Conservation (phyloP, 2,329 filamentous ascomycete species). For the Orbilia oligospora region DNA sequence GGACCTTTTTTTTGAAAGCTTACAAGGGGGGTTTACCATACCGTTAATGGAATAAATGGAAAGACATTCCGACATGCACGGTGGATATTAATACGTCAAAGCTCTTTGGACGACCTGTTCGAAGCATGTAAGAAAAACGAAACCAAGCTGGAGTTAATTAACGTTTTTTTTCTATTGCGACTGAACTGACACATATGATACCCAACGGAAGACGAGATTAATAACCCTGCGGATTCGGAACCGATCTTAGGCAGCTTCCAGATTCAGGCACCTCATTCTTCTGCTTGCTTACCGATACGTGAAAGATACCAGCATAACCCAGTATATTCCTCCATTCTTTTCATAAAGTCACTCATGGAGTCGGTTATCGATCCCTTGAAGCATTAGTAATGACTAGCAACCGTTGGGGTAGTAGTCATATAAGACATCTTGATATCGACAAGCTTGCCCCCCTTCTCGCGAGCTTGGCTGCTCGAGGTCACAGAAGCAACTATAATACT, state of each 20-base stretch:
- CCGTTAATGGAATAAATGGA: slow-evolving; percentile 15
- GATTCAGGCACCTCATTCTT: slow-evolving; percentile 56
- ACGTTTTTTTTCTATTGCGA: slow-evolving; percentile 5
- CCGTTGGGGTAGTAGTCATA: slow-evolving; percentile 22
- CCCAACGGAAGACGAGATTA: slow-evolving; percentile 50
- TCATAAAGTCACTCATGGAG: slow-evolving; percentile 18
- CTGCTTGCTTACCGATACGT: slow-evolving; percentile 21
- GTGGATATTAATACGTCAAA: slow-evolving; percentile 25
- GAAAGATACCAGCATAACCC: slow-evolving; percentile 12
- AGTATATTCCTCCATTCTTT: background rate
- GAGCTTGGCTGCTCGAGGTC: slow-evolving; percentile 20
- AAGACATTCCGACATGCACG: slow-evolving; percentile 25
- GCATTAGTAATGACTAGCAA: slow-evolving; percentile 13
- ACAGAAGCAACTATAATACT: slow-evolving; percentile 5
- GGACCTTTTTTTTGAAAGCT: slow-evolving; percentile 12
- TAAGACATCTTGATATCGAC: slow-evolving; percentile 23
- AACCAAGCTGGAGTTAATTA: background rate
- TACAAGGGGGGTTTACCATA: background rate
- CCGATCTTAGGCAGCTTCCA: slow-evolving; percentile 60
- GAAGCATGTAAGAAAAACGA: background rate
- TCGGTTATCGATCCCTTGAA: slow-evolving; percentile 11
- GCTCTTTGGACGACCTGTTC: slow-evolving; percentile 2
- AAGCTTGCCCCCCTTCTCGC: slow-evolving; percentile 6
- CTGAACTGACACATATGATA: slow-evolving; percentile 30
- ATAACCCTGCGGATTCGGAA: slow-evolving; percentile 54